Base-by-base conservation (phyloP, 208 protist species). In the Acanthamoeba sp. region DNA sequence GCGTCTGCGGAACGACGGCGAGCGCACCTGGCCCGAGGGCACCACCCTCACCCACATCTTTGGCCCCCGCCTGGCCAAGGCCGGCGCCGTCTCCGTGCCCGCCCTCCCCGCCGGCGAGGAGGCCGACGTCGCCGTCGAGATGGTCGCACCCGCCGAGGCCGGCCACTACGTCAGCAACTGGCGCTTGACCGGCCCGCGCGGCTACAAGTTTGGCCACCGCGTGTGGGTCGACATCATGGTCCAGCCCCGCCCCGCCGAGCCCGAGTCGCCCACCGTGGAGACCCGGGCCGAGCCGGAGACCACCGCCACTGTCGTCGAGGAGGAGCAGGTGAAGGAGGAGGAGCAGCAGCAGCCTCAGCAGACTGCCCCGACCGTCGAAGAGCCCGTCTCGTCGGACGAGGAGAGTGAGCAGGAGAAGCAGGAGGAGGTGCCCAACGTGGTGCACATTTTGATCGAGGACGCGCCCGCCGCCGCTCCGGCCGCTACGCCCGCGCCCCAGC, bases 1-100 rank as follows among this genome's bases (percentile, higher is more conserved):
- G 95, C 80, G 87, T 7, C 38, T 95, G 34, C 57, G 82, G n/a
- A 95, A 95, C 62, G 78, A 57, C 38, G 95, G 95, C 22, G 85
- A 93, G 94, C 18, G 22, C 29, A 40, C 91, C n/a, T 94, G 92
- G 95, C 84, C 50, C 50, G 40, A 93, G 52, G 85, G 71, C 71
- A 80, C 85, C 32, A 36, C 36, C 38, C 91, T 95, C 4, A 34
- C 57, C 42, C 71, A 80, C 76, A n/a, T 93, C 32, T 93, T 64
- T 34, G 92, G 95, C 62, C 76, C 82, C 29, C 66, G 66, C 57
- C 40, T 95, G 55, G 20, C 57, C 52, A 5, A 69, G 4, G 45
- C 24, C 73, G 14, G 7, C 4, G 62, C 55, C 3, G 24, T 66
- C 45, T 5, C 87, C 24, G 82, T 93, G 10, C 40, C 73, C 9